phyloP scores from a whole-genome alignment of 2,329 filamentous ascomycete genomes.

The Botrytis tulipae region DNA sequence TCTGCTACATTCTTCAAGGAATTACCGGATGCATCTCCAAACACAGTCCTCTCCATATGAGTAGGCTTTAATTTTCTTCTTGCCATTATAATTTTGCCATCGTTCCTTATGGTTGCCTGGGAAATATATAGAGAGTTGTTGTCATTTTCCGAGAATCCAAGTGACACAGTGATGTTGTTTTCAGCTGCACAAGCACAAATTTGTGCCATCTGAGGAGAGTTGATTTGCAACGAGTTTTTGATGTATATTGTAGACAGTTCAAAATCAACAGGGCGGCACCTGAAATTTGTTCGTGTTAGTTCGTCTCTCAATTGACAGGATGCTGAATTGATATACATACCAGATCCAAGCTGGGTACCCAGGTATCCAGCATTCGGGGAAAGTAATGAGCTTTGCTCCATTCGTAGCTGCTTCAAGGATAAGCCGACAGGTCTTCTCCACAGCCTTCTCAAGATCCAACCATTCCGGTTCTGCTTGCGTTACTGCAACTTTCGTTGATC shows the following conservation, averaged over 20 bases:
- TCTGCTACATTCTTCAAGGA: constrained; percentile 52
- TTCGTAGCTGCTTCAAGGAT: constrained; percentile 54
- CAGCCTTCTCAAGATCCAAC: constrained; percentile 54
- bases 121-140: constrained; percentile 46
- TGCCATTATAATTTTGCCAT: constrained; percentile 43
- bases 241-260: neutral
- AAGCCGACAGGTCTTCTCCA: constrained; percentile 55
- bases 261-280: neutral
- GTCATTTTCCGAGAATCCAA: constrained; percentile 48
- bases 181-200: constrained; percentile 47
- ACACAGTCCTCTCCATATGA: constrained; percentile 47
- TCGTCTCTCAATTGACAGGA: neutral
- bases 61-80: constrained; percentile 47
- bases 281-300: neutral
- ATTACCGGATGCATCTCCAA: constrained; percentile 56
- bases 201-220: constrained; percentile 44
- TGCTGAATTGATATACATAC: neutral
- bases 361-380: constrained; percentile 50
- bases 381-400: constrained; percentile 53
- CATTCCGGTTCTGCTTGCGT: constrained; percentile 58
- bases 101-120: constrained; percentile 50
- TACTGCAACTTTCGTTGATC: constrained; percentile 41
- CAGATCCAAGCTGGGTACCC: constrained; percentile 12
- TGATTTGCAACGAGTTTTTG: constrained; percentile 38
- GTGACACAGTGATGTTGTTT: constrained; percentile 46